Evolutionary conservation across 73 alveolate genomes (phyloP), one percentile per base, ranked within the genome.

Genomic region (Paraurostyla sp.): DNA sequence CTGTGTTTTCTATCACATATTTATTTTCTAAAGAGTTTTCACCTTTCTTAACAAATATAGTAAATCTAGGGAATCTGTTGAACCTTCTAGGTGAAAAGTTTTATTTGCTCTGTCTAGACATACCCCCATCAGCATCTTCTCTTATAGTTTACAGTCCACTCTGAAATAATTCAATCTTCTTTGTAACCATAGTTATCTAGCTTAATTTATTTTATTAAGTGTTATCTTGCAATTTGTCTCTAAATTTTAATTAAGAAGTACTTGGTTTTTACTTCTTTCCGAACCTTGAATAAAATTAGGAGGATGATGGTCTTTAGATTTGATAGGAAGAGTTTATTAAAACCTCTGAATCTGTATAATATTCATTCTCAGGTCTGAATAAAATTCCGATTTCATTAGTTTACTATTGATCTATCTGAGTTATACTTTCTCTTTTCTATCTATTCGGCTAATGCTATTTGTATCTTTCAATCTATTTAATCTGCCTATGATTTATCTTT

Each of bases 21-120:
- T 83, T 62, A 46, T 65, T 49, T 23, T 25, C 29, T 16, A 4
- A n/a, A 29, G 0, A 6, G 13, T 54, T 82, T 50, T 83, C 92
- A 15, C 43, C 82, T 20, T 83, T n/a, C 69, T 59, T 91, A 13
- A 83, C 42, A 56, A 80, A 91, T 13, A 91, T 91, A 11, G 96
- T 91, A 58, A 91, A 91, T 43, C 96, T 38, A 40, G 96, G 96
- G 41, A 42, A 91, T 22, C 96, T 54, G 43, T 91, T 83, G 69
- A 91, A 91, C 25, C 96, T 83, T 45, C 87, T 83, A 29, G 96
- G 81, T 0, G 87, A 69, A 48, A 87, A 87, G 80, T 46, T 75
- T 36, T 75, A 41, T 6, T 33, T 29, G 3, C 62, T 22, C 0
- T 58, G 69, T 33, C 40, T 52, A 3, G 76, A 81, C n/a, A n/a